Evolutionary conservation across 768 basidiomycete species (phyloP), one percentile per base, ranked within the genome.

Genomic region (Suillus subalutaceus): DNA sequence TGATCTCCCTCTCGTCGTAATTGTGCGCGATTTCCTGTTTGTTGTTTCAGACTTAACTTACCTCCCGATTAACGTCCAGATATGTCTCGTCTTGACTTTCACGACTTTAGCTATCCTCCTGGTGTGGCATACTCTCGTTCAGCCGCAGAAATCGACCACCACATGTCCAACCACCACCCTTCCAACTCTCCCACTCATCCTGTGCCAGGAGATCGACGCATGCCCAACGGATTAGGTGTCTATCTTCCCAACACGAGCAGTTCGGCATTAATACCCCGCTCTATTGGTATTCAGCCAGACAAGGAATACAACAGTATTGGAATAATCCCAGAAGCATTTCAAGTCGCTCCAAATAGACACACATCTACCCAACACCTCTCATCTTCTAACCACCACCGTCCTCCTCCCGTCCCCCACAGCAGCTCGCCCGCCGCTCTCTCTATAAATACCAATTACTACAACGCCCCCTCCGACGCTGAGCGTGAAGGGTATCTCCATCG

Each of bases 31-130:
- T 43, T 43, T 32, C 59, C 59, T 20, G 3, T 30, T 16, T 9
- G 6, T 32, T n/a, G 20, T 56, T 35, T 20, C 62, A 46, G 62
- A 59, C 37, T 44, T 40, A 57, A 53, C 37, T 53, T 43, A 50
- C 52, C 64, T 66, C 68, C 23, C 35, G 13, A n/a, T 53, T 66
- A 56, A 23, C 57, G 23, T 23, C 38, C 10, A 59, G 38, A 35
- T n/a, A 85, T 86, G 86, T 83, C 84, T 57, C 82, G 74, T 65
- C 69, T 74, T 67, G 84, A 84, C 62, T 69, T 76, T 56, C 76
- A 80, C 69, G 83, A 85, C 65, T 79, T 76, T 66, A 80, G 81
- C 57, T 74, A 74, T 66, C 68, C 69, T 32, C 73, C 78, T 1
- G 80, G 79, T 53, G 71, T 78, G 46, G 67, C 63, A 23, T 65